Evolutionary conservation across 495 filamentous ascomycete species (phyloP), one percentile per base, ranked within the genome.

Genomic region (Penicillium canariense): DNA sequence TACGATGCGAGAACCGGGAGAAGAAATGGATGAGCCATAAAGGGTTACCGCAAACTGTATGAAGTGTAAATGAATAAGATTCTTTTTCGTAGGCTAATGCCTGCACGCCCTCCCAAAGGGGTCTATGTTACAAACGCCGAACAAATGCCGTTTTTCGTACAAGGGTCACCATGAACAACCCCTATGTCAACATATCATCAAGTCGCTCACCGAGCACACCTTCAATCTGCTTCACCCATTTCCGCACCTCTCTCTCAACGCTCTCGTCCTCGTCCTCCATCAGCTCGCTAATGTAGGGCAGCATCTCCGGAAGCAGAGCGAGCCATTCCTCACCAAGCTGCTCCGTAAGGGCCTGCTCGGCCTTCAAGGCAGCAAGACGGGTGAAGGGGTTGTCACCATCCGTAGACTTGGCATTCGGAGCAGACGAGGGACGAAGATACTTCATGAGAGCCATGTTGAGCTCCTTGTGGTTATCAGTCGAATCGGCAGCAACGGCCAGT

Each of bases 201-300:
- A 98, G 71, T 49, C 84, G 87, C 77, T 96, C 90, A 8, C 94
- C 94, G 40, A 97, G 70, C 27, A 92, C 86, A 47, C 78, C 81
- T 71, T 97, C 94, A 61, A 98, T 92, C 69, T 78, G 81, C 70
- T 85, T 83, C 55, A 96, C 89, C 90, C 93, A 94, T 51, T 83
- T 80, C 65, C 87, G 77, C 8, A 89, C 89, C 75, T 96, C 93
- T 59, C 84, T 75, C 77, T 97, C 94, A 34, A 98, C 92, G 22
- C 69, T 76, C 71, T 97, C 93, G 58, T 97, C 90, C 58, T 96
- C 94, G 68, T 98, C 94, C 69, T 98, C 95, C 76, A 94, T 87
- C 56, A 95, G 63, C 71, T 98, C 94, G 55, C 87, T 92, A 46
- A 98, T 94, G 50, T 89, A 88, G 28, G 94, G 94, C 59, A 97